Percentiles rank a stretch among this genome's conserved stretches.
Evolutionary conservation across 495 filamentous ascomycete species (phyloP).

Genomic region (Pyrenula aspistea): DNA sequence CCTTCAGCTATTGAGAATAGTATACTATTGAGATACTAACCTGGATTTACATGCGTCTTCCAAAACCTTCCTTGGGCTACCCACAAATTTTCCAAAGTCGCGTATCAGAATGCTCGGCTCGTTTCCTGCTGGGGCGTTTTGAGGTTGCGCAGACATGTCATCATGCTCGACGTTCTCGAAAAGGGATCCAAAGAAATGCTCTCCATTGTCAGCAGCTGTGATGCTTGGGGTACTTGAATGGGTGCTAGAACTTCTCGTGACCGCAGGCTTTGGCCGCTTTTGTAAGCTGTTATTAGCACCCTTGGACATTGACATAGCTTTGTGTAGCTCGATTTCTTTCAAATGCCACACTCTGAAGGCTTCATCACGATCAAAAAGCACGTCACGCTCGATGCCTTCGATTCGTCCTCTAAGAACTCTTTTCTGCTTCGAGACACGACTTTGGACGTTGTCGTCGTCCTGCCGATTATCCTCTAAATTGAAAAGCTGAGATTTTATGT

Average conservation of each 20-base stretch:
- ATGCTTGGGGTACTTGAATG: slow-evolving; percentile 24
- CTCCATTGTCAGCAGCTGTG: slow-evolving; percentile 36
- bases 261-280: slow-evolving; percentile 12
- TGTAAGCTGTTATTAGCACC: slow-evolving; percentile 14
- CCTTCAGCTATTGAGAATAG: too few relatives aligned
- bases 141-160: slow-evolving; percentile 9
- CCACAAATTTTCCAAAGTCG: slow-evolving; percentile 73
- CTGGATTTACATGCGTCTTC: slow-evolving; percentile 82
- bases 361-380: slow-evolving; percentile 69
- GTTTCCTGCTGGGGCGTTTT: slow-evolving; percentile 8
- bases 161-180: slow-evolving; percentile 40
- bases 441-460: slow-evolving; percentile 16
- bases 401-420: slow-evolving; percentile 56
- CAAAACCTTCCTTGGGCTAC: slow-evolving; percentile 53
- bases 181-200: slow-evolving; percentile 56
- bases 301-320: slow-evolving; percentile 7
- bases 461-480: slow-evolving; percentile 31
- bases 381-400: slow-evolving; percentile 65
- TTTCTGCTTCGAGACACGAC: slow-evolving; percentile 15
- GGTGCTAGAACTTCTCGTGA: slow-evolving; percentile 10
- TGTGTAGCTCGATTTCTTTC: not conserved
- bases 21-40: slow-evolving; percentile 38
- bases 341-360: slow-evolving; percentile 63
- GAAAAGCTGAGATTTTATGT: slow-evolving; percentile 37
- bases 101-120: slow-evolving; percentile 39